phyloP scores from a whole-genome alignment of 805 yeast species.

The Tetrapisispora nanseiensis region DNA sequence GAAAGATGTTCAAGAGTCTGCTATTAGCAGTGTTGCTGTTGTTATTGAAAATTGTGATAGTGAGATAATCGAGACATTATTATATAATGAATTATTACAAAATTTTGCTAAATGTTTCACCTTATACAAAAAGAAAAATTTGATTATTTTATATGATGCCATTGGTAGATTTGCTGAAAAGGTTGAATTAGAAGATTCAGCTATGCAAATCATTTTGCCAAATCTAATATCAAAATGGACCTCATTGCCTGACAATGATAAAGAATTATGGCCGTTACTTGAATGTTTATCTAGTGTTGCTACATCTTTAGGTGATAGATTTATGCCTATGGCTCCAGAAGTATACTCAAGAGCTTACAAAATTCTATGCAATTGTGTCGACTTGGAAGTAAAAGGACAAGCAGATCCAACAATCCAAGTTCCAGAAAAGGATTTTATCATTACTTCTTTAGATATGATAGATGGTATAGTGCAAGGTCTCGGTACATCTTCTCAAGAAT shows the following conservation, averaged over 20 bases:
- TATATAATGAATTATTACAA: slow-evolving; percentile 51
- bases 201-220: slow-evolving; percentile 58
- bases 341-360: slow-evolving; percentile 71
- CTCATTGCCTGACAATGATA: slow-evolving; percentile 60
- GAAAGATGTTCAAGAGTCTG: slow-evolving; percentile 92
- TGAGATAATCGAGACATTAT: slow-evolving; percentile 47
- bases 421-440: slow-evolving; percentile 85
- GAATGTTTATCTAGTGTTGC: slow-evolving; percentile 92
- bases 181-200: slow-evolving; percentile 46
- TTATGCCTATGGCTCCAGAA: slow-evolving; percentile 82
- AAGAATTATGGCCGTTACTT: slow-evolving; percentile 80
- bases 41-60: slow-evolving; percentile 71
- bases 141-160: slow-evolving; percentile 79
- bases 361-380: slow-evolving; percentile 59
- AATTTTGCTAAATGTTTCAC: slow-evolving; percentile 68
- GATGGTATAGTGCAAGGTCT: slow-evolving; percentile 93
- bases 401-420: slow-evolving; percentile 58
- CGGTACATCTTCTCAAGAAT: slow-evolving; percentile 47
- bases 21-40: slow-evolving; percentile 76
- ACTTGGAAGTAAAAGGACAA: slow-evolving; percentile 51
- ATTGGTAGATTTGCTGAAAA: slow-evolving; percentile 82
- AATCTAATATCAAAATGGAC: slow-evolving; percentile 82
- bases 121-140: slow-evolving; percentile 70
- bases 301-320: slow-evolving; percentile 70
- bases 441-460: slow-evolving; percentile 78